Conservation (phyloP, 1,284 basidiomycete species). For the Irpex sp. region DNA sequence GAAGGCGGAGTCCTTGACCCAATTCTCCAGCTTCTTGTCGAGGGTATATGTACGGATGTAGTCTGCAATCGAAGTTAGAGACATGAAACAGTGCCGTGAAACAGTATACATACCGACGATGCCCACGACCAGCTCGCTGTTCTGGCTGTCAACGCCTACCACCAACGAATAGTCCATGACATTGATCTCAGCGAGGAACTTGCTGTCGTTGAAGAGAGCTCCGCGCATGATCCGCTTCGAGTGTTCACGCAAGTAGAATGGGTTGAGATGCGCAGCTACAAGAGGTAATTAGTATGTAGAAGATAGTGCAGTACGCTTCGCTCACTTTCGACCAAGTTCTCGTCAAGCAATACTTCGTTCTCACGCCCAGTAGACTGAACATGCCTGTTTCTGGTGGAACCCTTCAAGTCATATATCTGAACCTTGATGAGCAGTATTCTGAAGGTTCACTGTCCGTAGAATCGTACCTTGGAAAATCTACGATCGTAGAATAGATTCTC, state of each 20-base stretch:
- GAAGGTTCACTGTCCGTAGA: background rate
- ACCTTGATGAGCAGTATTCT: slow-evolving; percentile 1
- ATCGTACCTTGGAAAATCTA: slow-evolving; percentile 73
- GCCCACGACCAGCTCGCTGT: slow-evolving; percentile 89
- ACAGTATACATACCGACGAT: slow-evolving; percentile 77
- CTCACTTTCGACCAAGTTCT: slow-evolving; percentile 85
- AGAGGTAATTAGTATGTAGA: slow-evolving; percentile 13
- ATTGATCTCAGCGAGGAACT: slow-evolving; percentile 92
- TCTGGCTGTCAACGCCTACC: slow-evolving; percentile 85
- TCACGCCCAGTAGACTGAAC: slow-evolving; percentile 88
- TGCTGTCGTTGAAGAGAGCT: slow-evolving; percentile 91
- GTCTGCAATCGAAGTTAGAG: slow-evolving; percentile 43
- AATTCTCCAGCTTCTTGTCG: slow-evolving; percentile 98
- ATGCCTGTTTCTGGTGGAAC: slow-evolving; percentile 87
- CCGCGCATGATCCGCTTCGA: slow-evolving; percentile 90
- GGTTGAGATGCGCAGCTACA: slow-evolving; percentile 66
- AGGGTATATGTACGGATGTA: slow-evolving; percentile 94
- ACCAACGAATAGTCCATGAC: slow-evolving; percentile 99
- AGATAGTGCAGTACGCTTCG: background rate
- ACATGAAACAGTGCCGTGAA: background rate
- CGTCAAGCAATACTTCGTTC: slow-evolving; percentile 92
- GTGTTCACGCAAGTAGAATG: slow-evolving; percentile 94
- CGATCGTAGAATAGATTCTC: slow-evolving; percentile 96
- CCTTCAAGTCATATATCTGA: slow-evolving; percentile 94
- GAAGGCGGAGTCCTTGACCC: slow-evolving; percentile 94